These are phyloP conservation scores for Vitis rotundifolia DNA, from an alignment of 164 flowering plant genomes.

Conservation along the genomic window DNA sequence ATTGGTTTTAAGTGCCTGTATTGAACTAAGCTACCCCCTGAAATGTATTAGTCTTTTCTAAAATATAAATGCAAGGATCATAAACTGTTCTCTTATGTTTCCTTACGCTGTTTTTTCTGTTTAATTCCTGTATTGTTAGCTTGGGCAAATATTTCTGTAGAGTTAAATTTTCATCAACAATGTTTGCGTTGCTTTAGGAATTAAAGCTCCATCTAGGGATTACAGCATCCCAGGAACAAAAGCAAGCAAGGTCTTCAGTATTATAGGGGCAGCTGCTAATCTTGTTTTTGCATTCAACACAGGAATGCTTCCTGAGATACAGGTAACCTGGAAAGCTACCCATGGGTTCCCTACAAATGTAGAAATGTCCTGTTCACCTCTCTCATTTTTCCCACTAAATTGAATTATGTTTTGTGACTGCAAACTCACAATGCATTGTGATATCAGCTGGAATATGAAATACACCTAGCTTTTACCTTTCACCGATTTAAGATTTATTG, in stretches of 20 bases:
- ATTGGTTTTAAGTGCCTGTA: too few species aligned
- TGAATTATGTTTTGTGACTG: not conserved
- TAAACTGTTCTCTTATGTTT: too few species aligned
- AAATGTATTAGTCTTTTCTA: too few species aligned
- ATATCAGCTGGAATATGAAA: not conserved
- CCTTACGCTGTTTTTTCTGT: not conserved
- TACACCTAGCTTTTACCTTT: not conserved
- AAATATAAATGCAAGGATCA: too few species aligned
- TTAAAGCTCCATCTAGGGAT: slow-evolving; percentile 61
- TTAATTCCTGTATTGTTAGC: not conserved
- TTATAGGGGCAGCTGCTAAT: slow-evolving; percentile 80
- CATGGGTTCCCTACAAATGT: not conserved
- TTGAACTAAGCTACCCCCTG: too few species aligned
- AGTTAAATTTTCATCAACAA: not conserved
- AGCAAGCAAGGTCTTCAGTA: slow-evolving; percentile 53
- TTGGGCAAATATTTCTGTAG: not conserved
- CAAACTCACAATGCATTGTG: too few species aligned
- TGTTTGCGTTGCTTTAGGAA: slow-evolving; percentile 36
- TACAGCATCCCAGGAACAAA: slow-evolving; percentile 69
- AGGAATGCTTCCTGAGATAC: slow-evolving; percentile 99
- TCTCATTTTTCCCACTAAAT: not conserved
- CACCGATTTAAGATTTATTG: not conserved
- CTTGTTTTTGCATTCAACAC: slow-evolving; percentile 92
- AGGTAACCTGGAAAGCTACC: slow-evolving; percentile 40
- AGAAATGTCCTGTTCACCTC: not conserved